These are phyloP conservation scores for Macroventuria anomochaeta DNA, from an alignment of 2,329 filamentous ascomycete species.

Conservation along the genomic window DNA sequence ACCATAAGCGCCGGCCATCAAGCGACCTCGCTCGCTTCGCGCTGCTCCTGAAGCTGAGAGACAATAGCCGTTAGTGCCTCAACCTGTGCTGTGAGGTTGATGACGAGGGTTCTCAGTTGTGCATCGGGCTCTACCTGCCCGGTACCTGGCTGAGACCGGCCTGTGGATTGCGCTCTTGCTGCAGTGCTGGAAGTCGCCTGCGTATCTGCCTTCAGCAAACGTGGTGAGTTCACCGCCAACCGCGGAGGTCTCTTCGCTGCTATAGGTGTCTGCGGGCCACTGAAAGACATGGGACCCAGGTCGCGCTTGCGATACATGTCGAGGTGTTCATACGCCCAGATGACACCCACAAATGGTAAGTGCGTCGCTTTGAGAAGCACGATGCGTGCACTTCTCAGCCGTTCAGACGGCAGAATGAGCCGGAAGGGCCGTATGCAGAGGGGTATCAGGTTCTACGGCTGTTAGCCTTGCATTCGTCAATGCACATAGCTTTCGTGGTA, in stretches of 20 bases:
- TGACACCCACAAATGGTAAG: slow-evolving; percentile 71
- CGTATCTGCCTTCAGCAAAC: slow-evolving; percentile 34
- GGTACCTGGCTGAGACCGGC: slow-evolving; percentile 24
- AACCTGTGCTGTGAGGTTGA: slow-evolving; percentile 49
- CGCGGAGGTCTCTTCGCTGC: slow-evolving; percentile 36
- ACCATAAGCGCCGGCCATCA: slow-evolving; percentile 48
- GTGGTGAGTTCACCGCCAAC: slow-evolving; percentile 43
- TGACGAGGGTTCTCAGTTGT: slow-evolving; percentile 47
- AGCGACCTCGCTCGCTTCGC: slow-evolving; percentile 40
- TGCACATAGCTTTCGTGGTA: neutral
- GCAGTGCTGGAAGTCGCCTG: slow-evolving; percentile 30
- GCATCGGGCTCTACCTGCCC: slow-evolving; percentile 37
- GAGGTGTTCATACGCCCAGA: slow-evolving; percentile 69
- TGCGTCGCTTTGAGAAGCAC: slow-evolving; percentile 65
- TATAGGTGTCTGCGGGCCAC: slow-evolving; percentile 41
- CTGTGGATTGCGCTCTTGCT: slow-evolving; percentile 22
- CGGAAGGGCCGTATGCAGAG: slow-evolving; percentile 75
- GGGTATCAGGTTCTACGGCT: slow-evolving; percentile 71
- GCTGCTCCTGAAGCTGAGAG: slow-evolving; percentile 46
- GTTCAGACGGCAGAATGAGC: slow-evolving; percentile 69
- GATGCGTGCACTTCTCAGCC: slow-evolving; percentile 67
- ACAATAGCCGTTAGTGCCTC: slow-evolving; percentile 50
- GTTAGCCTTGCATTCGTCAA: slow-evolving; percentile 38
- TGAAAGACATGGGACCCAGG: slow-evolving; percentile 35
- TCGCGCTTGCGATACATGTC: slow-evolving; percentile 31